Evolutionary conservation across 2,329 filamentous ascomycete species (phyloP).

Genomic region (Exophiala oligosperma): DNA sequence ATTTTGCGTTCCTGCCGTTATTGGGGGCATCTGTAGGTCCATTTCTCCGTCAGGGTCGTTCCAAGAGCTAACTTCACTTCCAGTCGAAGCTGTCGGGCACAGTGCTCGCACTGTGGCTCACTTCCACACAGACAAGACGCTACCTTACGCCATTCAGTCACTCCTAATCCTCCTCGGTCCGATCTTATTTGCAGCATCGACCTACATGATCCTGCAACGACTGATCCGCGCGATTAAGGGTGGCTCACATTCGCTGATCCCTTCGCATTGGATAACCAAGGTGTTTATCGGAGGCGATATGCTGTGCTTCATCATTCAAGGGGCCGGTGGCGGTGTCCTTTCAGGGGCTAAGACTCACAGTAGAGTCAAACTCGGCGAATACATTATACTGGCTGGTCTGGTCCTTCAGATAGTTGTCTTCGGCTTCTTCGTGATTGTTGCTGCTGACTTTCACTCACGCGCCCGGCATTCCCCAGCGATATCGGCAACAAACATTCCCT

Average conservation of each 20-base stretch:
- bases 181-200: slow-evolving; percentile 41
- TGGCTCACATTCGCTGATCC: slow-evolving; percentile 38
- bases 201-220: slow-evolving; percentile 44
- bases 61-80: not conserved
- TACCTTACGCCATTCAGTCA: slow-evolving; percentile 39
- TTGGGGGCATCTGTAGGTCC: slow-evolving; percentile 35
- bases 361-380: slow-evolving; percentile 8
- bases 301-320: slow-evolving; percentile 37
- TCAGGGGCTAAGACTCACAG: slow-evolving; percentile 2
- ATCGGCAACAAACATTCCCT: slow-evolving; percentile 28
- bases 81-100: slow-evolving; percentile 35
- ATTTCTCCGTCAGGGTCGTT: not conserved
- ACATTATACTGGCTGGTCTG: slow-evolving; percentile 54
- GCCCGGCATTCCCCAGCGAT: slow-evolving; percentile 34
- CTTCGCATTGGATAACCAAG: slow-evolving; percentile 38
- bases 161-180: slow-evolving; percentile 43
- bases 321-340: slow-evolving; percentile 28
- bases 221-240: slow-evolving; percentile 39
- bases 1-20: slow-evolving; percentile 37
- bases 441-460: slow-evolving; percentile 51
- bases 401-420: slow-evolving; percentile 60
- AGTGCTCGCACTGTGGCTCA: slow-evolving; percentile 39
- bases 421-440: slow-evolving; percentile 53
- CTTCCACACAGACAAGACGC: slow-evolving; percentile 28
- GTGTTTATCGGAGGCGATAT: slow-evolving; percentile 40